A percentile compares a stretch with the other conserved stretches of the same genome.
Conservation (phyloP, 139 green algal genomes). For the Yamagishiella unicocca region DNA sequence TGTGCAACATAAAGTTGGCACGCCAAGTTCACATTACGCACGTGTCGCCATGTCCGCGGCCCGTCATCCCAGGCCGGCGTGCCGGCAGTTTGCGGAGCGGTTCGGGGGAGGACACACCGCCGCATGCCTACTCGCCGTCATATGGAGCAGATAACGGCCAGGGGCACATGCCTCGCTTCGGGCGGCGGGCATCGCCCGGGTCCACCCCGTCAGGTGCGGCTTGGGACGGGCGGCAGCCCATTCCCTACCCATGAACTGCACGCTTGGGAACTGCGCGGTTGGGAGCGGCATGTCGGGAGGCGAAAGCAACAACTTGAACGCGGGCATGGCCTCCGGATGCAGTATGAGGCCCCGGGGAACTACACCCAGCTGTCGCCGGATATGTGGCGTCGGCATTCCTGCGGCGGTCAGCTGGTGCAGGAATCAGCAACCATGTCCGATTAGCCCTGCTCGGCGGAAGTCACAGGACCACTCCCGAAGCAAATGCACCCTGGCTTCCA, state of each 20-base stretch:
- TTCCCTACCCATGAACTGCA: neutral
- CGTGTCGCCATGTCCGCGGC: neutral
- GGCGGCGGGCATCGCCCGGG: neutral
- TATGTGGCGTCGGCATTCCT: too few relatives aligned
- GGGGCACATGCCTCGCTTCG: conserved; percentile 18
- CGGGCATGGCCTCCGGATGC: too few relatives aligned
- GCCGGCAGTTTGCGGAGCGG: neutral
- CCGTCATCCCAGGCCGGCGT: neutral
- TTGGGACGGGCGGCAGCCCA: neutral
- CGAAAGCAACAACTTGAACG: neutral
- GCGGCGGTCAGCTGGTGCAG: too few relatives aligned
- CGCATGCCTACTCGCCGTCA: neutral
- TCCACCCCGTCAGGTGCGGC: neutral
- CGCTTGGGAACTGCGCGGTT: neutral
- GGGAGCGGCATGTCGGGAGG: neutral
- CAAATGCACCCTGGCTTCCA: too few relatives aligned
- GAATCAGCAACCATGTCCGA: too few relatives aligned
- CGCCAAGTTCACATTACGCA: neutral
- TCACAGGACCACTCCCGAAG: too few relatives aligned
- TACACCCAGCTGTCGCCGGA: too few relatives aligned
- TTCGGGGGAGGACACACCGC: neutral
- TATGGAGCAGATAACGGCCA: neutral
- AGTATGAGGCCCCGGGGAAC: too few relatives aligned
- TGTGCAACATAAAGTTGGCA: neutral
- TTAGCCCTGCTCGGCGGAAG: too few relatives aligned